A percentile compares a stretch with the other conserved stretches of the same genome.
Evolutionary conservation across 176 grass and related monocot species (phyloP).

Genomic region (Cymbopogon citratus): DNA sequence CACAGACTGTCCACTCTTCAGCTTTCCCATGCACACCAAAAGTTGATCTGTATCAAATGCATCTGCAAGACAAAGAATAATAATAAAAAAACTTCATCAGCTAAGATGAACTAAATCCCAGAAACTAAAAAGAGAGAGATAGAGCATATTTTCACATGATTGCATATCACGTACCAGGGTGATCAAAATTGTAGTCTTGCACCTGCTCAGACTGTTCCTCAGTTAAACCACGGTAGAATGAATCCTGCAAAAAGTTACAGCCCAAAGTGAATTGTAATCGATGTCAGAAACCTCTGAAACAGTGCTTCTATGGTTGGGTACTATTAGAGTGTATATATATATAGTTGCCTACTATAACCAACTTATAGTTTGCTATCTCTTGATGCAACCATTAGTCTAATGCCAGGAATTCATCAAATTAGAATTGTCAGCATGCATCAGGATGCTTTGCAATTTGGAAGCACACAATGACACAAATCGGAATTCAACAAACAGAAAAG

Average conservation of each 20-base stretch:
- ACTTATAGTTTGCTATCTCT: neutral
- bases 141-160: neutral
- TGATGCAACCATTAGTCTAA: conserved; percentile 5
- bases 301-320: neutral
- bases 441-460: neutral
- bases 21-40: conserved; percentile 73
- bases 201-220: conserved; percentile 56
- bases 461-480: neutral
- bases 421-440: neutral
- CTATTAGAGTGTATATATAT: neutral
- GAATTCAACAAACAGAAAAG: neutral
- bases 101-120: neutral
- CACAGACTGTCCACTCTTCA: conserved; percentile 62
- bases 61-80: conserved; percentile 43
- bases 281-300: neutral
- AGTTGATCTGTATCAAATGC: conserved; percentile 81
- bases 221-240: conserved; percentile 76
- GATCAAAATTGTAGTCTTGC: conserved; percentile 88
- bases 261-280: neutral
- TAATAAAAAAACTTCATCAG: conserved; percentile 4
- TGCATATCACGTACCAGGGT: conserved; percentile 65
- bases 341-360: neutral
- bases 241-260: conserved; percentile 63
- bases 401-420: neutral
- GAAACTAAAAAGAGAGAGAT: neutral